These are phyloP conservation scores for Neodidymelliopsis sp. DNA, from an alignment of 2,329 filamentous ascomycete genomes.

Conservation along the genomic window DNA sequence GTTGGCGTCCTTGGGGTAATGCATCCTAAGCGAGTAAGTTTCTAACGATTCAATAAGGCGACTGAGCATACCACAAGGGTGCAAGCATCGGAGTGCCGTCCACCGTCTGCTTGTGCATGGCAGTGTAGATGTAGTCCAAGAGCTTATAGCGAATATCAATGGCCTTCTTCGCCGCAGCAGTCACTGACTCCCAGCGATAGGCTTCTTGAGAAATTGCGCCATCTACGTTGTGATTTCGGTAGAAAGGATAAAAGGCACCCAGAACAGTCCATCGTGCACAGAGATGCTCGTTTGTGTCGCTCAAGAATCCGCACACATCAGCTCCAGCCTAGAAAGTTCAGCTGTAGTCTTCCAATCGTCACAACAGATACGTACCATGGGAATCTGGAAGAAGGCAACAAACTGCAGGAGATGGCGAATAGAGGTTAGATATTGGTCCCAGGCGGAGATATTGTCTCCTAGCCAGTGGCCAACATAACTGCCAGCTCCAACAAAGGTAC, in stretches of 20 bases:
- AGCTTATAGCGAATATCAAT: slow-evolving; percentile 77
- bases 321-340: slow-evolving; percentile 43
- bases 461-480: slow-evolving; percentile 65
- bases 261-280: slow-evolving; percentile 77
- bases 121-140: slow-evolving; percentile 82
- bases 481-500: slow-evolving; percentile 77
- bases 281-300: slow-evolving; percentile 70
- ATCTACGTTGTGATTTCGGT: slow-evolving; percentile 74
- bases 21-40: slow-evolving; percentile 53
- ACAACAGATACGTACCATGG: slow-evolving; percentile 44
- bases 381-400: slow-evolving; percentile 55
- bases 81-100: slow-evolving; percentile 71
- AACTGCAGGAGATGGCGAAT: slow-evolving; percentile 55
- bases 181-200: slow-evolving; percentile 71
- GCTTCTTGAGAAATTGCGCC: slow-evolving; percentile 59
- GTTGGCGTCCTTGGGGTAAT: slow-evolving; percentile 66
- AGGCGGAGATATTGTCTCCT: slow-evolving; percentile 60
- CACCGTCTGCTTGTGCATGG: slow-evolving; percentile 65
- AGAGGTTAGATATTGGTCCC: slow-evolving; percentile 53
- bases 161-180: slow-evolving; percentile 69
- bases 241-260: slow-evolving; percentile 77
- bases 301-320: slow-evolving; percentile 79
- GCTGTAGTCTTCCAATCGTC: neutral
- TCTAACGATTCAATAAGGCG: too few species aligned
- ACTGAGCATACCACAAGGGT: slow-evolving; percentile 71